Conservation (phyloP, 2,329 filamentous ascomycete species). For the Xylaria sp. region DNA sequence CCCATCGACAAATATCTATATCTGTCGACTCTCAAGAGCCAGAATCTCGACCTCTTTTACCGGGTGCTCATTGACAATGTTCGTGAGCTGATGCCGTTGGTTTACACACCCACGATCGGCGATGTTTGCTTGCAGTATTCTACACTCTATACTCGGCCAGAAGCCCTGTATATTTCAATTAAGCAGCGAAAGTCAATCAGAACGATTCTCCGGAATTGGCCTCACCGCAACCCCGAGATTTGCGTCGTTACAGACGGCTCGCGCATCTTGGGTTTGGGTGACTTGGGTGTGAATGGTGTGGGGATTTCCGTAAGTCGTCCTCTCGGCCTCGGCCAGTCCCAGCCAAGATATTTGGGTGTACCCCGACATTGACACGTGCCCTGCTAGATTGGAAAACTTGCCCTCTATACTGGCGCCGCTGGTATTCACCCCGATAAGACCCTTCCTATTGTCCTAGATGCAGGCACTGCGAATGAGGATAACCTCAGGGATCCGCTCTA, state of each 20-base stretch:
- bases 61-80: conserved; percentile 78
- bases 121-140: conserved; percentile 97
- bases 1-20: conserved; percentile 84
- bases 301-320: conserved; percentile 79
- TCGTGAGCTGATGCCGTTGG: conserved; percentile 79
- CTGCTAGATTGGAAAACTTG: conserved; percentile 81
- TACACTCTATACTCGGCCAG: conserved; percentile 91
- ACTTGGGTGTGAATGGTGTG: conserved; percentile 95
- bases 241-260: conserved; percentile 97
- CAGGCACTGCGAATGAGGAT: conserved; percentile 68
- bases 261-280: conserved; percentile 88
- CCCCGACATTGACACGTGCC: conserved; percentile 34
- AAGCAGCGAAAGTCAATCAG: conserved; percentile 90
- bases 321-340: conserved; percentile 7
- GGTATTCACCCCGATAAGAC: conserved; percentile 91
- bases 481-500: conserved; percentile 78
- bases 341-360: background rate
- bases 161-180: conserved; percentile 95
- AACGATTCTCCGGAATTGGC: conserved; percentile 92
- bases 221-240: conserved; percentile 86
- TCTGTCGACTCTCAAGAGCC: conserved; percentile 74
- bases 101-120: conserved; percentile 90
- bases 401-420: conserved; percentile 92
- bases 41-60: conserved; percentile 84
- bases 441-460: conserved; percentile 72